phyloP scores from a whole-genome alignment of 2,329 filamentous ascomycete species.

The Xylariaceae sp. region DNA sequence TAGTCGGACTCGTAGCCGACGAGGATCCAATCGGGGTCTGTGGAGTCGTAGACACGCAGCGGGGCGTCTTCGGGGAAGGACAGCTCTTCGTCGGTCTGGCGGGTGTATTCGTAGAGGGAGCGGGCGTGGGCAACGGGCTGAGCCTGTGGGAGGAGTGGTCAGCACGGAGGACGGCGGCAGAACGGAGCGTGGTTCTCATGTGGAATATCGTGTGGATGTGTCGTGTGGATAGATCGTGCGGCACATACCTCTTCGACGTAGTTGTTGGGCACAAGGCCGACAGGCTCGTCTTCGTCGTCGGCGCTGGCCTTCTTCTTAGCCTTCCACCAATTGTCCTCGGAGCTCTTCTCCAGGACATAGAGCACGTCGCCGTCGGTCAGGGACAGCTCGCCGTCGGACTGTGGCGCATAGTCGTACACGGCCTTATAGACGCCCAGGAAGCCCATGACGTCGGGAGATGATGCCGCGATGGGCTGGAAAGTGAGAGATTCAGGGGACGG shows the following conservation, averaged over 20 bases:
- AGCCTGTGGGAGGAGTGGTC: slow-evolving; percentile 43
- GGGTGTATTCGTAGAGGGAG: slow-evolving; percentile 96
- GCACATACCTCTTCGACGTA: slow-evolving; percentile 84
- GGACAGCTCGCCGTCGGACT: slow-evolving; percentile 78
- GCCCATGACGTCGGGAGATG: slow-evolving; percentile 56
- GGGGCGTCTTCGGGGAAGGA: slow-evolving; percentile 88
- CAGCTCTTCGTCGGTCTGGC: slow-evolving; percentile 95
- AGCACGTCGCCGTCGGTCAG: slow-evolving; percentile 84
- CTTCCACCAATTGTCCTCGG: slow-evolving; percentile 86
- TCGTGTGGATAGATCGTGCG: slow-evolving; percentile 35
- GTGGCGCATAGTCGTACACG: slow-evolving; percentile 87
- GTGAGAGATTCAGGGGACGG: background rate
- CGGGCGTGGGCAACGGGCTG: slow-evolving; percentile 67
- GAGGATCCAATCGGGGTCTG: slow-evolving; percentile 94
- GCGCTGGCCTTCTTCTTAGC: slow-evolving; percentile 83
- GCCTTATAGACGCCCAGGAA: slow-evolving; percentile 90
- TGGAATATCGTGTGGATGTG: slow-evolving; percentile 35
- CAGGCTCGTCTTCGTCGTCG: slow-evolving; percentile 86
- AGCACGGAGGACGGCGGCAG: background rate
- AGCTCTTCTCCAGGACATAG: slow-evolving; percentile 79
- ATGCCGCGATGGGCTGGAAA: background rate
- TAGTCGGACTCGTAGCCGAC: slow-evolving; percentile 81
- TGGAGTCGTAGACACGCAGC: slow-evolving; percentile 80
- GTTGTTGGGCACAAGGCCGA: slow-evolving; percentile 87
- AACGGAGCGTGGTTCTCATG: slow-evolving; percentile 41